phyloP scores from a whole-genome alignment of 2,329 filamentous ascomycete genomes.

The Cercospora citrullina region DNA sequence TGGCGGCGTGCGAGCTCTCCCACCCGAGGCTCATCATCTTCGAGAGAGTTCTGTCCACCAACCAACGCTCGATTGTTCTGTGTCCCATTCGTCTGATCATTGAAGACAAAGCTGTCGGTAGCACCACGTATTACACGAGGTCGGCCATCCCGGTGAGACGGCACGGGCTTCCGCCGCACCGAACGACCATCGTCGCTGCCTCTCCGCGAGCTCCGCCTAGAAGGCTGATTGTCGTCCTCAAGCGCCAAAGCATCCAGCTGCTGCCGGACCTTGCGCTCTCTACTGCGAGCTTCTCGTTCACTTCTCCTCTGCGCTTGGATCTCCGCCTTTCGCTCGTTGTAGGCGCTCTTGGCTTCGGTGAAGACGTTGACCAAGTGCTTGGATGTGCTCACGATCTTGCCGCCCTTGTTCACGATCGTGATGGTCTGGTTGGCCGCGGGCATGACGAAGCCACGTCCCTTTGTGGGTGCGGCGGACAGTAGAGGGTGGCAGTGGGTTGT shows the following conservation, averaged over 20 bases:
- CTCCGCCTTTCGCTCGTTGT: conserved; percentile 82
- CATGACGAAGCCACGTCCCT: conserved; percentile 7
- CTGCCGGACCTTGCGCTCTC: conserved; percentile 60
- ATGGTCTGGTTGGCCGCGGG: conserved; percentile 65
- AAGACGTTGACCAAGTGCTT: conserved; percentile 89
- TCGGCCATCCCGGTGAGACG: conserved; percentile 25
- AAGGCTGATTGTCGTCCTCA: conserved; percentile 45
- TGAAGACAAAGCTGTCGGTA: conserved; percentile 49
- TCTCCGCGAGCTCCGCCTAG: conserved; percentile 30
- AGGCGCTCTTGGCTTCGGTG: conserved; percentile 86
- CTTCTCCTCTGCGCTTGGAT: conserved; percentile 69
- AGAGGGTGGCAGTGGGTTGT: background rate
- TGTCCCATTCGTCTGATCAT: conserved; percentile 32
- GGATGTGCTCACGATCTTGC: conserved; percentile 86
- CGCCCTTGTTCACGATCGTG: conserved; percentile 86
- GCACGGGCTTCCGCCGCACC: conserved; percentile 31
- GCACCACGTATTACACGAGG: conserved; percentile 47
- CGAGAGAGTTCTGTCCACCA: background rate
- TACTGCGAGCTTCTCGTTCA: conserved; percentile 45
- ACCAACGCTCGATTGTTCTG: background rate
- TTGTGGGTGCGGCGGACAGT: background rate
- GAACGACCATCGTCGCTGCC: conserved; percentile 30
- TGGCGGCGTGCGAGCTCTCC: conserved; percentile 47
- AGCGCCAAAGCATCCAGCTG: conserved; percentile 54
- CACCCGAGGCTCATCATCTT: conserved; percentile 35